Evolutionary conservation across 768 basidiomycete species (phyloP), one percentile per base, ranked within the genome.

Genomic region (Pholiota microspora): DNA sequence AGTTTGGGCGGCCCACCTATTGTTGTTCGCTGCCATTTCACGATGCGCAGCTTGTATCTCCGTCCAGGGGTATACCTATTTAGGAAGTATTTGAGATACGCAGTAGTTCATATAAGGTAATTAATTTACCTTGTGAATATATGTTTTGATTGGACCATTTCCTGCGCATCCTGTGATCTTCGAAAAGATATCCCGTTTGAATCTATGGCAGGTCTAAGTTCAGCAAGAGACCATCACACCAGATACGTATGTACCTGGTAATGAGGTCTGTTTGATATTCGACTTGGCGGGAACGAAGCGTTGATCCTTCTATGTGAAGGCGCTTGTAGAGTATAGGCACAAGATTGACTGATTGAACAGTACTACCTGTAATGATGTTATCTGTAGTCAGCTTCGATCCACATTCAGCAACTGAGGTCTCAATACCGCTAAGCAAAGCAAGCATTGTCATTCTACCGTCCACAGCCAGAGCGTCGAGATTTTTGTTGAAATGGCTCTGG

Each of bases 261-360:
- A 91, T 79, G 47, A 96, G 75, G 18, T 88, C 79, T 3, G 80
- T 77, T 69, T 97, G 93, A 68, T 96, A 97, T 58, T 79, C 74
- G n/a, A 76, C 63, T 23, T 82, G 79, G 42, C 92, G 83, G 27
- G 87, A 83, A 21, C 94, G 84, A 27, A 97, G 73, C 1, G 93
- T 96, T 18, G 92, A 91, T 18, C 94, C 94, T 69, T 93, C 86
- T 48, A 98, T 86, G 23, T 86, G 84, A 48, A 97, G 81, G 15
- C 94, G 85, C 73, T 95, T 98, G 69, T 76, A 85, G 54, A 96
- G 73, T 51, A 97, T 81, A 8, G 84, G 85, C 4, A 62, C 62
- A 44, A 97, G 72, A 67, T 87, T 78, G 54, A 84, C 71, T 12
- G 71, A 71, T 12, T 78, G 67, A 13, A 85, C 77, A 15, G 75